Base-by-base conservation (phyloP, 192 early-diverging fungal species). In the Podila epicladia region DNA sequence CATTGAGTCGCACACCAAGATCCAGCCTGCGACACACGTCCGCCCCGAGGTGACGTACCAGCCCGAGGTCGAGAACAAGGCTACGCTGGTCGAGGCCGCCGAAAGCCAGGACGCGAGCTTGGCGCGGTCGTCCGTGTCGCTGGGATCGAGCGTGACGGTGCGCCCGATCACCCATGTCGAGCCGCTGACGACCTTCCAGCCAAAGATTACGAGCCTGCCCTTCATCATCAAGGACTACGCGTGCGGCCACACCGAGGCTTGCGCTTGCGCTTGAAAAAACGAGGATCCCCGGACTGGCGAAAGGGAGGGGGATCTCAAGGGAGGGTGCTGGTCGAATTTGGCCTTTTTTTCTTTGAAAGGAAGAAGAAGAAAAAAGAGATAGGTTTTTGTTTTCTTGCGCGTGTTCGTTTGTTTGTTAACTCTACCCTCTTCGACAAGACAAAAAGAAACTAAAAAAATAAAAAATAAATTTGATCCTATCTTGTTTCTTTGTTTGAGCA, bases 181-280 rank as follows among this genome's bases (percentile, higher is more conserved):
- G 61, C 76, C 76, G 20, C 58, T 68, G 70, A 79, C 70, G 2
- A 68, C 71, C 65, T 79, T 62, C 58, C 76, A 64, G 58, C 76
- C 69, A 60, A 72, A 72, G 63, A 38, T 79, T 29, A 28, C 32
- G 55, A 68, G 65, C 37, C 38, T 79, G 58, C 76, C 76, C 0
- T 72, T 79, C 32, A 67, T 72, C 31, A 72, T 79, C 41, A 41
- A 79, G 37, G 71, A 72, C 20, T 55, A 55, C 24, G 53, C n/a
- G 5, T 55, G 53, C 53, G 53, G 53, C 24, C 53, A 55, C 24
- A 11, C 53, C n/a, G 20, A n/a, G 20, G 20, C 53, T 26, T 55
- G 53, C 53, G 53, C 8, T 24, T 55, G 53, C 24, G 53, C 53
- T 55, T 55, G 53, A 55, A 29, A 29, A 24, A 20, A 35, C 20